Base-by-base conservation (phyloP, 2,329 filamentous ascomycete species). In the Sodiomyces alkalinus region DNA sequence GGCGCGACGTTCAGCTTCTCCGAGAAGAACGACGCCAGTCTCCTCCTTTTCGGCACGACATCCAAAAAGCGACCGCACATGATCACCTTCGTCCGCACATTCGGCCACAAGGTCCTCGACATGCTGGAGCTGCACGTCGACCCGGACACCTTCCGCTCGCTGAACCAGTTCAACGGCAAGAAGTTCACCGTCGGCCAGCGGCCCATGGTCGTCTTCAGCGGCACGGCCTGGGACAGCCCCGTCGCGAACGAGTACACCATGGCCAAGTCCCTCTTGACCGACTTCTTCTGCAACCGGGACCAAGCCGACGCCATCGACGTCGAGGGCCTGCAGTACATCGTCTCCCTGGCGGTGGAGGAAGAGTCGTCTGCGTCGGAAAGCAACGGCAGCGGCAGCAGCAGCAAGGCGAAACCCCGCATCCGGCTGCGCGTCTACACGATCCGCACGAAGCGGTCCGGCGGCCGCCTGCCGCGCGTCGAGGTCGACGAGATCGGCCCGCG, bases 11-110 rank as follows among this genome's bases (percentile, higher is more conserved):
- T n/a, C n/a, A n/a, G n/a, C 62, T 86, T 98, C 62, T 78, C 79
- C 37, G 76, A 86, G 49, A 98, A 96, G 63, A 98, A 98, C 58
- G 90, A 98, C 53, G 76, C 81, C 45, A 80, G 75, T 25, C 62
- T 94, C 26, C 67, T 94, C 40, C 68, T 90, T 40, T 92, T 92
- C 44, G 86, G 77, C 29, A 76, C 71, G 51, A 79, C 77, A 53
- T 82, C 70, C 53, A 98, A 96, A 68, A 98, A 96, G 67, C 69
- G 90, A n/a, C 86, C 86, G 5, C 85, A 98, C 55, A 77, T 76
- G 37, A 52, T 98, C 43, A 94, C 85, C 1, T 55, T 96, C 25
- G 64, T 78, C 22, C 74, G 90, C 37, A 80, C 80, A 23, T 96
- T 92, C 51, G 70, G 76, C 43, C 73, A 81, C 59, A 86, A 90